phyloP scores from a whole-genome alignment of 441 rosid genomes.

The Adansonia madagascariensis region DNA sequence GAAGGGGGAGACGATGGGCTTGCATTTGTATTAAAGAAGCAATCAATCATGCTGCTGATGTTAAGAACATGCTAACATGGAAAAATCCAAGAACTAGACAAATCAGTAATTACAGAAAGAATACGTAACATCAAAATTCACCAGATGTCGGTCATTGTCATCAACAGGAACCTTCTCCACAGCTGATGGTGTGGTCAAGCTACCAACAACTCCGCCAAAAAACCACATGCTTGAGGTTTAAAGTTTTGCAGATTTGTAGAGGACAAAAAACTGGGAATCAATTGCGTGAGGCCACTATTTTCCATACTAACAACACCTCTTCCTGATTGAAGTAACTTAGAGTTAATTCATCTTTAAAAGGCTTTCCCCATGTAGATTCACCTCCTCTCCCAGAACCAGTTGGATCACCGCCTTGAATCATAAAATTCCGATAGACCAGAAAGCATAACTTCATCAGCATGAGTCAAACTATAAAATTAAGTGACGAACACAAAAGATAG shows the following conservation, averaged over 20 bases:
- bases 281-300: conserved; percentile 90
- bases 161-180: conserved; percentile 93
- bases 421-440: conserved; percentile 63
- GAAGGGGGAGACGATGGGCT: not conserved
- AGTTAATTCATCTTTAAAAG: conserved; percentile 88
- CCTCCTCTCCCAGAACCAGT: conserved; percentile 90
- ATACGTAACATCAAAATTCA: conserved; percentile 34
- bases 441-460: conserved; percentile 13
- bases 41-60: not conserved
- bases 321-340: conserved; percentile 87
- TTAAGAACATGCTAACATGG: not conserved
- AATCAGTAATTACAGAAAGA: not conserved
- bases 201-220: conserved; percentile 88
- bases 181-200: conserved; percentile 70
- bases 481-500: not conserved
- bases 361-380: conserved; percentile 91
- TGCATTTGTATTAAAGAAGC: not conserved
- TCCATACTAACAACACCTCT: conserved; percentile 96
- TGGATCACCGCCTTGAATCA: conserved; percentile 98
- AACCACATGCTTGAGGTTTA: conserved; percentile 84
- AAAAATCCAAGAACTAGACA: not conserved
- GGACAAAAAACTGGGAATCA: conserved; percentile 89
- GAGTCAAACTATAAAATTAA: not conserved
- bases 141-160: conserved; percentile 78
- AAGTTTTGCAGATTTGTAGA: conserved; percentile 90